Evolutionary conservation across 345 rosid species (phyloP).

Genomic region (Noccaea bulbosa): DNA sequence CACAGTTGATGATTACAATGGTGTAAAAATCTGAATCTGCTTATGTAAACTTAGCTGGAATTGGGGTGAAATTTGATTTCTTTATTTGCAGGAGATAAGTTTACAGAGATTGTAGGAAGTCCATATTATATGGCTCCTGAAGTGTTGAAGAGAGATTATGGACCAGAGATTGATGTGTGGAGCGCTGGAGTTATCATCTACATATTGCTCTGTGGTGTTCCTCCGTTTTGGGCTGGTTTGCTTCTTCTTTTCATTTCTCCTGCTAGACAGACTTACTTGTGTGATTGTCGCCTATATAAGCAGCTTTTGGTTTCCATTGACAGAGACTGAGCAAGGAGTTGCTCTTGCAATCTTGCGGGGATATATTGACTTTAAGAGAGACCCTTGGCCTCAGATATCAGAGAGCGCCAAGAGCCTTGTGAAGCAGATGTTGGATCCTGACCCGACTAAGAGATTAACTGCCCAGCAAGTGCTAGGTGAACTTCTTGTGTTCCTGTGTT

Average conservation of each 20-base stretch:
- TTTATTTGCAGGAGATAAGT: slow-evolving; percentile 62
- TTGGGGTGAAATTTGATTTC: neutral
- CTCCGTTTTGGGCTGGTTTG: slow-evolving; percentile 94
- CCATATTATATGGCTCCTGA: slow-evolving; percentile 98
- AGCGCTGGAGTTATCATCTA: slow-evolving; percentile 93
- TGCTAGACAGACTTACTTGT: slow-evolving; percentile 4
- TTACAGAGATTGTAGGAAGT: slow-evolving; percentile 96
- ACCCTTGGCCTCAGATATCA: slow-evolving; percentile 96
- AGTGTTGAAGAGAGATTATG: slow-evolving; percentile 84
- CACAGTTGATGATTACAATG: neutral
- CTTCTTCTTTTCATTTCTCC: neutral
- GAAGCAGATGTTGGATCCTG: slow-evolving; percentile 83
- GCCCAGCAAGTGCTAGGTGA: slow-evolving; percentile 92
- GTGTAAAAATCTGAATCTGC: slow-evolving; percentile 17
- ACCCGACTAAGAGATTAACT: slow-evolving; percentile 72
- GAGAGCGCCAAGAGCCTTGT: slow-evolving; percentile 90
- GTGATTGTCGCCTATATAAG: slow-evolving; percentile 8
- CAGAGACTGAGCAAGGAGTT: slow-evolving; percentile 97
- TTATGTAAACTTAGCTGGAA: neutral
- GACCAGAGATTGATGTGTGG: slow-evolving; percentile 93
- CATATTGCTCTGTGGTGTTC: slow-evolving; percentile 87
- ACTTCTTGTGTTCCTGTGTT: slow-evolving; percentile 35
- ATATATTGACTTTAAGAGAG: slow-evolving; percentile 79
- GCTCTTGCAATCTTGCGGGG: slow-evolving; percentile 95
- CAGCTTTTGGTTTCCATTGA: slow-evolving; percentile 33